These are phyloP conservation scores for Lithohypha guttulata DNA, from an alignment of 2,329 filamentous ascomycete genomes.

Conservation along the genomic window DNA sequence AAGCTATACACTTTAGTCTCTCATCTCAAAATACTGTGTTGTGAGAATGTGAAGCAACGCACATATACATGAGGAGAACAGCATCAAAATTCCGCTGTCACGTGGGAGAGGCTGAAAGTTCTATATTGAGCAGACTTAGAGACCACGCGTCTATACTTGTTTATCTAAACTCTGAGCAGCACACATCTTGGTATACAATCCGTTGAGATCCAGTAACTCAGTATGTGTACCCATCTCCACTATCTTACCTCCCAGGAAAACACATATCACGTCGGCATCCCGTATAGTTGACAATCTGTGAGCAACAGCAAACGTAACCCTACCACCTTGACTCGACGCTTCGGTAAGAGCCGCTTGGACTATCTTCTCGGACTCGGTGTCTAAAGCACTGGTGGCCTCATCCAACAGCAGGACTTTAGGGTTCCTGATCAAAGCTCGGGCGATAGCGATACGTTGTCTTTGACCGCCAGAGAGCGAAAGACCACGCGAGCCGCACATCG, in stretches of 20 bases:
- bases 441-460: slow-evolving; percentile 34
- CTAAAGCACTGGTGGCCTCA: slow-evolving; percentile 34
- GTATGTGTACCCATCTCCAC: slow-evolving; percentile 32
- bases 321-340: slow-evolving; percentile 17
- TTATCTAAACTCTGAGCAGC: slow-evolving; percentile 20
- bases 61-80: too few relatives aligned
- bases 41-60: too few relatives aligned
- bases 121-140: too few relatives aligned
- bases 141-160: too few relatives aligned
- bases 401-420: slow-evolving; percentile 30
- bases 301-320: slow-evolving; percentile 29
- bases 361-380: slow-evolving; percentile 29
- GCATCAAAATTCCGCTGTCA: too few relatives aligned
- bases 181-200: slow-evolving; percentile 31
- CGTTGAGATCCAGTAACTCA: slow-evolving; percentile 30
- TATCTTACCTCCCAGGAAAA: slow-evolving; percentile 31
- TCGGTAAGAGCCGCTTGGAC: slow-evolving; percentile 27
- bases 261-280: slow-evolving; percentile 30
- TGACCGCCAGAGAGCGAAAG: slow-evolving; percentile 32
- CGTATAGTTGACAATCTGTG: slow-evolving; percentile 31
- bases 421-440: slow-evolving; percentile 32
- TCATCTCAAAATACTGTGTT: too few relatives aligned
- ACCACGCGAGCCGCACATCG: slow-evolving; percentile 27
- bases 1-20: too few relatives aligned
- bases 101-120: too few relatives aligned